Base-by-base conservation (phyloP, 768 basidiomycete species). In the Xerocomellus dryophilus region DNA sequence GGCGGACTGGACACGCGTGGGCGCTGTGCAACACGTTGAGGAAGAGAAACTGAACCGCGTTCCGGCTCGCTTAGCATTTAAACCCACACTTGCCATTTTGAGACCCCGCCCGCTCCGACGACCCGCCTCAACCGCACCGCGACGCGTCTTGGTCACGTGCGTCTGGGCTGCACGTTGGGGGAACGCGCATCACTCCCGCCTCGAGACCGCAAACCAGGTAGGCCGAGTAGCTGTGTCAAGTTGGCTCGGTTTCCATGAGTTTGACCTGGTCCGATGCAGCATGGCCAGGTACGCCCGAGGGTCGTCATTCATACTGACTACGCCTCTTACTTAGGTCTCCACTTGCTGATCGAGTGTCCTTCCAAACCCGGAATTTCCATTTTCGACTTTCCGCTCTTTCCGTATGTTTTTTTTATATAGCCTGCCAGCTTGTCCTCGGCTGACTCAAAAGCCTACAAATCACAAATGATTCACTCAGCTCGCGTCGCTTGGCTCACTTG, bases 61-160 rank as follows among this genome's bases (percentile, higher is more conserved):
- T 40, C 42, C 10, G n/a, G 55, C 49, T 67, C 67, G 69, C 58
- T 61, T 71, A 62, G 39, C 36, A 63, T 70, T 72, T 70, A 64
- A 69, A 66, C 56, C 47, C 51, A 50, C 58, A 58, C 52, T 51
- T 62, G 18, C 56, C 60, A 59, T 68, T 70, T 72, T 54, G 9
- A 61, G 65, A 65, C 68, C 66, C 68, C 68, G 68, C 62, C 60
- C 56, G 54, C 61, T 70, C 69, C 70, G 69, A 72, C 61, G 59
- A 70, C 62, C 44, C 53, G 23, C 23, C 23, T 23, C 23, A 23
- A 23, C 23, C 23, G 59, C 59, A 57, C 31, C 59, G 56, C 60
- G 59, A 68, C 69, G 68, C 66, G 70, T 63, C 43, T 5, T 5
- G 18, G 12, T 60, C 68, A 71, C 68, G 68, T 69, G 68, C 8